phyloP scores from a whole-genome alignment of 108 stramenopile species.

The Skeletonema grethae region DNA sequence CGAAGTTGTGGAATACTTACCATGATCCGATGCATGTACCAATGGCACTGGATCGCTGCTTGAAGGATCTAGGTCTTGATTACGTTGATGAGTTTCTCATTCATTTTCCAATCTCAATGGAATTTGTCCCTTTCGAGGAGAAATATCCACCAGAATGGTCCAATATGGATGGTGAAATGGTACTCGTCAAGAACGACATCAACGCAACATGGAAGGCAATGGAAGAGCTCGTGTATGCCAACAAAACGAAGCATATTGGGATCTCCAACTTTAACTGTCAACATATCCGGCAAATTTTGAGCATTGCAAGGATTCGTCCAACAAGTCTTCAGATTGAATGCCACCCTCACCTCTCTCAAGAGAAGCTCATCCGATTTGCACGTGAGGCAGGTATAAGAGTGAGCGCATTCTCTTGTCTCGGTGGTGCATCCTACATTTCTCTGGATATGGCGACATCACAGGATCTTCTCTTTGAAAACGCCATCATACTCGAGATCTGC shows the following conservation, averaged over 20 bases:
- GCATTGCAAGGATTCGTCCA: constrained; percentile 73
- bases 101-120: constrained; percentile 94
- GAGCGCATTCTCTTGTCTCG: constrained; percentile 86
- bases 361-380: constrained; percentile 82
- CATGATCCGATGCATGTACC: constrained; percentile 87
- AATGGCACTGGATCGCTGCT: constrained; percentile 61
- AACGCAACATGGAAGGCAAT: constrained; percentile 88
- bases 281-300: constrained; percentile 76
- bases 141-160: constrained; percentile 92
- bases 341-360: constrained; percentile 88
- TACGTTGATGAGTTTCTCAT: constrained; percentile 94
- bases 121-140: constrained; percentile 82
- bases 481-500: constrained; percentile 61
- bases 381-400: constrained; percentile 76
- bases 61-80: constrained; percentile 81
- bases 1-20: constrained; percentile 96
- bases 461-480: constrained; percentile 69
- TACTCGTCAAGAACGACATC: constrained; percentile 75
- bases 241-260: constrained; percentile 73
- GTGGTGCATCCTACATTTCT: constrained; percentile 78
- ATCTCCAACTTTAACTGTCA: constrained; percentile 88
- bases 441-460: constrained; percentile 77
- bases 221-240: constrained; percentile 68
- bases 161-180: constrained; percentile 84
- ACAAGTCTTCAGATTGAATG: constrained; percentile 89